Percentiles rank a stretch among this genome's conserved stretches.
phyloP scores from a whole-genome alignment of 306 rosid species.

The Fagus sylvatica region DNA sequence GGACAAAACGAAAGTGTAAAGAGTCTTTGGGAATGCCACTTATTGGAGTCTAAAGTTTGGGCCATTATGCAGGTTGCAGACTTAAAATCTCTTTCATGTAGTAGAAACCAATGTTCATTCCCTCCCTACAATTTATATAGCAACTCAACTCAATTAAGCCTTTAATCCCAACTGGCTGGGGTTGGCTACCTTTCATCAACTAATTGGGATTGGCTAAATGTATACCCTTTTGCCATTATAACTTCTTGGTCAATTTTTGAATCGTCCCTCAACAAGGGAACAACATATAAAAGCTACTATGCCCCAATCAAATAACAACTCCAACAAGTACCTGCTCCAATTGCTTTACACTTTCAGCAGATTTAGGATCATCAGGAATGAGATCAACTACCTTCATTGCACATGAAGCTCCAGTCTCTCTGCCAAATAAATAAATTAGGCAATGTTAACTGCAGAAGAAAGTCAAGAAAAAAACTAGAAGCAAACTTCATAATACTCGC shows the following conservation, averaged over 20 bases:
- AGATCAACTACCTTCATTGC: constrained; percentile 97
- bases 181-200: background rate
- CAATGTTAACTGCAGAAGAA: constrained; percentile 19
- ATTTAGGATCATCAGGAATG: constrained; percentile 88
- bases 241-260: background rate
- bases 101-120: background rate
- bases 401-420: constrained; percentile 93
- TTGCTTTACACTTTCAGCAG: constrained; percentile 79
- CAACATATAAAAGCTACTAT: background rate
- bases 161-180: background rate
- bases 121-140: background rate
- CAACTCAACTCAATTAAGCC: background rate
- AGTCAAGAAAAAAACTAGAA: constrained; percentile 21
- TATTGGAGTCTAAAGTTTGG: background rate
- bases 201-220: background rate
- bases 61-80: background rate
- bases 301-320: constrained; percentile 12
- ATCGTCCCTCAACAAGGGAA: background rate
- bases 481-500: constrained; percentile 20
- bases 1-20: background rate
- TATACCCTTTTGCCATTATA: background rate
- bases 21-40: background rate
- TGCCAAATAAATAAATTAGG: constrained; percentile 30
- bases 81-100: background rate
- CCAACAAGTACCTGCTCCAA: constrained; percentile 72